Base-by-base conservation (phyloP, 805 yeast species). In the Kregervanrija delftensis region DNA sequence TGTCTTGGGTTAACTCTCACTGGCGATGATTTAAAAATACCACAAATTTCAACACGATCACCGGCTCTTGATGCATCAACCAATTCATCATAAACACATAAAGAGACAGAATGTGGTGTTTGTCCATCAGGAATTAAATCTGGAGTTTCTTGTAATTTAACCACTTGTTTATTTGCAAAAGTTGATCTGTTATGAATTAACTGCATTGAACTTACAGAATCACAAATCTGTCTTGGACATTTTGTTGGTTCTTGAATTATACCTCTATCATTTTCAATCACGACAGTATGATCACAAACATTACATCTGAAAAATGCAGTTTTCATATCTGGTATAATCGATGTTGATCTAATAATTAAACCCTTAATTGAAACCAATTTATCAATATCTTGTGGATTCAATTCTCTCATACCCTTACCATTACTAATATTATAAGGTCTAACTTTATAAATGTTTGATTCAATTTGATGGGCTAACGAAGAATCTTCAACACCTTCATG, bases 61-160 rank as follows among this genome's bases (percentile, higher is more conserved):
- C 99, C 99, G 8, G 99, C 97, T 56, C 96, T 77, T 57, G 95
- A 85, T 43, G 86, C 74, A 63, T 93, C 99, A 1, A 93, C 99
- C 49, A 93, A 72, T 62, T 93, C 98, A 64, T 93, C 99, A 60
- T 91, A 93, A 1, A 87, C 95, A 69, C 96, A 88, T 30, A 93
- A 69, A 6, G 96, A 87, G 40, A 93, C 86, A 11, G 96, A 83
- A 64, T 93, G 99, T 1, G 99, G 99, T 2, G 99, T 93, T 66
- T 93, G 99, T 13, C 99, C 99, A 66, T 86, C 98, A 4, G 99
- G 99, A 12, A 91, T 96, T 49, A 80, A 73, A 64, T 93, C 99
- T 2, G 67, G 67, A 8, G 67, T 63, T 65, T 93, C 99, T 66
- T 93, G 99, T 36, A 93, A 69, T 57, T 87, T 86, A 53, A 93